phyloP scores from a whole-genome alignment of 495 filamentous ascomycete species.

The Immersiella caudata region DNA sequence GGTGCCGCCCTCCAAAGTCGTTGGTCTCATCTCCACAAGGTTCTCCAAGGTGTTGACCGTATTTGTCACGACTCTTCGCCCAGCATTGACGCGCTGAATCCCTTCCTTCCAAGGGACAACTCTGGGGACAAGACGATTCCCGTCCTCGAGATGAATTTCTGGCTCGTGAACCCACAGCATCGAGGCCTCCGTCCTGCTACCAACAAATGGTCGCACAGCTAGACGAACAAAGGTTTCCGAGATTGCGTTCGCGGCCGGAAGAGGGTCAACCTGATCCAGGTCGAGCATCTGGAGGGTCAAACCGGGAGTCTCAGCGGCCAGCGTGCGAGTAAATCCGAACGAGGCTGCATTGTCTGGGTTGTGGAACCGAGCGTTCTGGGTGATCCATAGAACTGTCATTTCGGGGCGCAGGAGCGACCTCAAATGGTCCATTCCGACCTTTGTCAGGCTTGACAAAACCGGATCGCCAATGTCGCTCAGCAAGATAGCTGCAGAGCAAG shows the following conservation, averaged over 20 bases:
- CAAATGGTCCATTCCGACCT: constrained; percentile 33
- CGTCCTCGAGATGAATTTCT: constrained; percentile 42
- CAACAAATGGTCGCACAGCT: not conserved
- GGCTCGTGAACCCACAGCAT: constrained; percentile 40
- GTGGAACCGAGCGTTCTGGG: constrained; percentile 25
- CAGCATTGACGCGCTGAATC: constrained; percentile 43
- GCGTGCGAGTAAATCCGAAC: constrained; percentile 47
- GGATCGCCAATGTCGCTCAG: constrained; percentile 44
- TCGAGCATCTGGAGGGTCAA: constrained; percentile 47
- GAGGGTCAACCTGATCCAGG: constrained; percentile 33
- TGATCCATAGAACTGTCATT: constrained; percentile 48
- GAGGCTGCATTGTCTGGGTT: constrained; percentile 45
- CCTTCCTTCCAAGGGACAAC: constrained; percentile 42
- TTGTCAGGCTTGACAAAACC: constrained; percentile 41
- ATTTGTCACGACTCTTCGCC: constrained; percentile 39
- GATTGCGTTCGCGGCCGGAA: constrained; percentile 23
- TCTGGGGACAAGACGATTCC: constrained; percentile 40
- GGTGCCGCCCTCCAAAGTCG: not conserved
- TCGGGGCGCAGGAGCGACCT: constrained; percentile 39
- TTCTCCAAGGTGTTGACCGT: constrained; percentile 36
- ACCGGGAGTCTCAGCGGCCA: constrained; percentile 45
- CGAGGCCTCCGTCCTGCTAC: not conserved
- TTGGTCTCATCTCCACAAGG: constrained; percentile 32
- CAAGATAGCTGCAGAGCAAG: constrained; percentile 39
- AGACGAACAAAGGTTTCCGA: constrained; percentile 37